Conservation (phyloP, 768 basidiomycete species). For the Macrocybe gigantea region DNA sequence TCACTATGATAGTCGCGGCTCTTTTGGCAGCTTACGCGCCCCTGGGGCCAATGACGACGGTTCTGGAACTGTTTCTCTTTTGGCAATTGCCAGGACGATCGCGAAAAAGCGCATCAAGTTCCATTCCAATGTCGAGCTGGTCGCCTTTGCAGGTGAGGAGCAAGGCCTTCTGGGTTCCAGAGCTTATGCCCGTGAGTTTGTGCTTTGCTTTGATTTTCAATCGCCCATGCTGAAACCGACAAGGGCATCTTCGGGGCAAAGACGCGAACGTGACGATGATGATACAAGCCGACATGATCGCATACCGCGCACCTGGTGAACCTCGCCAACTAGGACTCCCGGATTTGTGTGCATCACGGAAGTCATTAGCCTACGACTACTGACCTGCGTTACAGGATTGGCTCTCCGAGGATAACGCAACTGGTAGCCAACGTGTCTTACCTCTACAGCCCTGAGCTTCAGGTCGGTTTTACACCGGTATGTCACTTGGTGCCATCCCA, state of each 20-base stretch:
- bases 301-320: conserved; percentile 73
- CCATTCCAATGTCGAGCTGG: conserved; percentile 71
- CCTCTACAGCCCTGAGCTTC: conserved; percentile 78
- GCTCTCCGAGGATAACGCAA: conserved; percentile 68
- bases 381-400: conserved; percentile 50
- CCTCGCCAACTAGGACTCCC: conserved; percentile 83
- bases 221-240: background rate
- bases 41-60: conserved; percentile 53
- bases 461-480: conserved; percentile 60
- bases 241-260: conserved; percentile 52
- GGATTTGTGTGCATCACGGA: conserved; percentile 38
- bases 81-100: conserved; percentile 77
- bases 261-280: conserved; percentile 73
- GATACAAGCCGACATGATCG: conserved; percentile 92
- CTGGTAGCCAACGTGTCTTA: conserved; percentile 70
- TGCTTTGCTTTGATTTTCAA: background rate
- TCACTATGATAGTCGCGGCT: conserved; percentile 90
- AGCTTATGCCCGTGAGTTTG: conserved; percentile 73
- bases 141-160: conserved; percentile 87
- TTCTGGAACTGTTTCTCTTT: conserved; percentile 59
- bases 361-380: background rate
- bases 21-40: conserved; percentile 70
- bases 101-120: conserved; percentile 61
- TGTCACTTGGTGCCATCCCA: conserved; percentile 13
- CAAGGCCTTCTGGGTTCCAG: conserved; percentile 79